Evolutionary conservation across 192 early-diverging fungal genomes (phyloP).

Genomic region (Piromyces finnis): DNA sequence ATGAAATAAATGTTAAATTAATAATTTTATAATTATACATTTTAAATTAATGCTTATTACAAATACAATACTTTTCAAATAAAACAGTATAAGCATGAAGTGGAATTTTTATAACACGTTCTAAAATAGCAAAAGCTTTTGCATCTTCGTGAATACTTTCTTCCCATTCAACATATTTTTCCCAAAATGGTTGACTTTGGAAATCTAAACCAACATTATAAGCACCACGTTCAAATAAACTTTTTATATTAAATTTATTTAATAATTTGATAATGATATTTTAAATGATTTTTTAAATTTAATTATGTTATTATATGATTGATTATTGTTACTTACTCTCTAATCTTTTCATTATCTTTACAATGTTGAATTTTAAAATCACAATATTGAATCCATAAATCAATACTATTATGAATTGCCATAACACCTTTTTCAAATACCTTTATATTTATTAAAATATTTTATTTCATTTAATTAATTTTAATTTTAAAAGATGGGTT

Average conservation of each 20-base stretch:
- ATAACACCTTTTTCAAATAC: slow-evolving; percentile 51
- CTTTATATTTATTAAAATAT: slow-evolving; percentile 8
- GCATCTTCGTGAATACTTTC: slow-evolving; percentile 6
- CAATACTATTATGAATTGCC: slow-evolving; percentile 47
- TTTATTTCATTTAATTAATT: background rate
- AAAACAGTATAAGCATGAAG: slow-evolving; percentile 54
- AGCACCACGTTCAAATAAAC: slow-evolving; percentile 49
- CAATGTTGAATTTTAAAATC: slow-evolving; percentile 38
- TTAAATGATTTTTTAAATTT: too few species aligned
- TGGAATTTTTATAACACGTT: slow-evolving; percentile 47
- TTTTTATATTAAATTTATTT: slow-evolving; percentile 7
- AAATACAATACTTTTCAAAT: slow-evolving; percentile 36
- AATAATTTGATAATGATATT: too few species aligned
- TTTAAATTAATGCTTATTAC: too few species aligned
- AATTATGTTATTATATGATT: too few species aligned
- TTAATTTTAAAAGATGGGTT: too few species aligned
- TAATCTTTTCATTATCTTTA: slow-evolving; percentile 25
- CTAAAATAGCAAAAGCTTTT: slow-evolving; percentile 26
- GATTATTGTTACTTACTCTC: slow-evolving; percentile 30
- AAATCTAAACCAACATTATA: slow-evolving; percentile 44
- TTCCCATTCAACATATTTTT: slow-evolving; percentile 32
- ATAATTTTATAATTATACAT: too few species aligned
- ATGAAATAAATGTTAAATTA: background rate
- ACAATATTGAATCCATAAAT: slow-evolving; percentile 56
- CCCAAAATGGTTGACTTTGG: slow-evolving; percentile 44